Percentiles rank a stretch among this genome's conserved stretches.
These are phyloP conservation scores for Fomes fomentarius DNA, from an alignment of 1,284 basidiomycete species.

Conservation along the genomic window DNA sequence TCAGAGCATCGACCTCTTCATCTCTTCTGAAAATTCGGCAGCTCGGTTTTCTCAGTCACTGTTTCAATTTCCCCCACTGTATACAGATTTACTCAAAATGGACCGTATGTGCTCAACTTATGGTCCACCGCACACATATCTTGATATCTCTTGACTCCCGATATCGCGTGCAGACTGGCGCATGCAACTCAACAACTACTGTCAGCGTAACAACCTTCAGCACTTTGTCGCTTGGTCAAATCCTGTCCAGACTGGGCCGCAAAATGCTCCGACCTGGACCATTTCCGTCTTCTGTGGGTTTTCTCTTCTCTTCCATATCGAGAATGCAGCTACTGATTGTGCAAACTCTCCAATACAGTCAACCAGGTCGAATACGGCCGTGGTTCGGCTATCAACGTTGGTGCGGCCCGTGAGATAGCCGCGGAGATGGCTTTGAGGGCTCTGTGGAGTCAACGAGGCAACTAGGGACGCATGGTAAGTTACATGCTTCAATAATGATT, in stretches of 20 bases:
- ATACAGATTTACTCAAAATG: slow-evolving; percentile 5
- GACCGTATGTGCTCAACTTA: slow-evolving; percentile 8
- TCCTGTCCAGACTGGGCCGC: slow-evolving; percentile 7
- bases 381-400: slow-evolving; percentile 6
- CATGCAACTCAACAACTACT: slow-evolving; percentile 22
- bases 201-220: slow-evolving; percentile 2
- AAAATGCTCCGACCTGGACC: slow-evolving; percentile 21
- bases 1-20: neutral
- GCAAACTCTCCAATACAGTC: slow-evolving; percentile 13
- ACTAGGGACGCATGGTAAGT: neutral
- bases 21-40: neutral
- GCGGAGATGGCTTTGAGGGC: slow-evolving; percentile 17
- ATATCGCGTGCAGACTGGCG: slow-evolving; percentile 14
- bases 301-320: neutral
- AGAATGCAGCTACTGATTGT: neutral
- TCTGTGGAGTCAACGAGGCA: slow-evolving; percentile 11
- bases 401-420: slow-evolving; percentile 14
- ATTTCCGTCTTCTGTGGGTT: slow-evolving; percentile 10
- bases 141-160: neutral
- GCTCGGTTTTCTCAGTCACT: too few relatives aligned
- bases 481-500: neutral
- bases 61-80: neutral
- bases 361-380: slow-evolving; percentile 16
- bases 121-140: neutral
- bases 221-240: slow-evolving; percentile 1